phyloP scores from a whole-genome alignment of 495 filamentous ascomycete species.

The Aspergillus olivimuriae region DNA sequence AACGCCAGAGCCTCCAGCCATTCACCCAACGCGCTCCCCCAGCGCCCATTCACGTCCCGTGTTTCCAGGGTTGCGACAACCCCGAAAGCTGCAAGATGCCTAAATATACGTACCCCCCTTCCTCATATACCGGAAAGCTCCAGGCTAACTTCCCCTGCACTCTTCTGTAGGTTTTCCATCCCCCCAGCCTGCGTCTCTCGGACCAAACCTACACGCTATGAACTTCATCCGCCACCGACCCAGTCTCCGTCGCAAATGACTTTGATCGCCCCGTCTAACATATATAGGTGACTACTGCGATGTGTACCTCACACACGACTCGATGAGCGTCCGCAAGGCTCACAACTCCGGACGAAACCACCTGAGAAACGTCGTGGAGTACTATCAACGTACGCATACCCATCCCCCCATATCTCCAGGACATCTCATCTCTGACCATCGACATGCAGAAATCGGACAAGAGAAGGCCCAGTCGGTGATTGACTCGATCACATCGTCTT shows the following conservation, averaged over 20 bases:
- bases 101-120: constrained; percentile 60
- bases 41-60: constrained; percentile 15
- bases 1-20: not conserved
- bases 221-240: too few species aligned
- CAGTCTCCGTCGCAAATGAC: not conserved
- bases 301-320: constrained; percentile 99
- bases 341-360: constrained; percentile 97
- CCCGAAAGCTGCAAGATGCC: constrained; percentile 54
- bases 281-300: constrained; percentile 94
- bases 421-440: not conserved
- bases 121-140: constrained; percentile 1
- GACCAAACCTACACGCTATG: too few species aligned
- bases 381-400: constrained; percentile 79
- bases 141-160: constrained; percentile 48
- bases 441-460: constrained; percentile 77
- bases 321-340: constrained; percentile 97
- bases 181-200: too few species aligned
- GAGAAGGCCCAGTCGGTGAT: constrained; percentile 98
- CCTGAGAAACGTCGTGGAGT: constrained; percentile 92
- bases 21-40: constrained; percentile 9
- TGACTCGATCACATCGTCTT: constrained; percentile 91
- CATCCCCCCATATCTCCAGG: not conserved
- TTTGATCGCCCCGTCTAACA: constrained; percentile 5
- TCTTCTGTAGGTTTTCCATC: constrained; percentile 61
- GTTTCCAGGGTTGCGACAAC: constrained; percentile 14